A percentile compares a stretch with the other conserved stretches of the same genome.
Conservation (phyloP, 2,329 filamentous ascomycete species). For the Penicillium crustosum region DNA sequence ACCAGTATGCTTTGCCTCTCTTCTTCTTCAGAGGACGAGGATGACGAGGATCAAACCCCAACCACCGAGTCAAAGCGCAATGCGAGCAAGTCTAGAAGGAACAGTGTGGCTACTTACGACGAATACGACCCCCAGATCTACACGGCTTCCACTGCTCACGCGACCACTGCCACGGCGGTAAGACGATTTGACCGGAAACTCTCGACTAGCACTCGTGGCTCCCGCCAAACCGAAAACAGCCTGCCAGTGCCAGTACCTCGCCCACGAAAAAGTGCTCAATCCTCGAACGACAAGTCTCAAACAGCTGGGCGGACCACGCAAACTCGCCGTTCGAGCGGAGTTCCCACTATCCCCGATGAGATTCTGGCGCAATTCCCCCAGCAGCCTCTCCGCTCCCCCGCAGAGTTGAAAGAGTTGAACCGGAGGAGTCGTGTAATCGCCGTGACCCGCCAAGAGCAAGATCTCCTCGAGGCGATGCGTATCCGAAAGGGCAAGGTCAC, state of each 20-base stretch:
- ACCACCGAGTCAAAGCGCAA: conserved; percentile 14
- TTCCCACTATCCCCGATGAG: conserved; percentile 38
- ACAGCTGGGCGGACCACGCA: conserved; percentile 24
- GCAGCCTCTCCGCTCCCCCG: conserved; percentile 23
- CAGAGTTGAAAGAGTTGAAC: conserved; percentile 32
- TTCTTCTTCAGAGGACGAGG: conserved; percentile 51
- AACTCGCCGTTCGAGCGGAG: conserved; percentile 32
- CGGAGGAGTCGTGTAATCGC: conserved; percentile 51
- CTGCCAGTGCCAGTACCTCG: conserved; percentile 19
- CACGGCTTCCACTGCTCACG: conserved; percentile 41
- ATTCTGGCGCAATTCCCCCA: conserved; percentile 28
- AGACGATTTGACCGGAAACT: conserved; percentile 30
- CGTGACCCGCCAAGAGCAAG: conserved; percentile 55
- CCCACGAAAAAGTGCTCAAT: conserved; percentile 11
- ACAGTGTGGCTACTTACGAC: conserved; percentile 42
- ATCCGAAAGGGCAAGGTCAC: conserved; percentile 50
- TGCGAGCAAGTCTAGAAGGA: conserved; percentile 26
- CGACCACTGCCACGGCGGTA: conserved; percentile 25
- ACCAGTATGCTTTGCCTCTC: conserved; percentile 51
- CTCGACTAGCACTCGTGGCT: conserved; percentile 30
- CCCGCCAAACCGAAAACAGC: conserved; percentile 16
- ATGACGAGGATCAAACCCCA: conserved; percentile 31
- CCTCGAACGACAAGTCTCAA: conserved; percentile 30
- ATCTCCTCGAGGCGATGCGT: conserved; percentile 52
- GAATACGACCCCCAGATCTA: conserved; percentile 47